These are phyloP conservation scores for Aspergillus ochraceus DNA, from an alignment of 2,329 filamentous ascomycete genomes.

Conservation along the genomic window DNA sequence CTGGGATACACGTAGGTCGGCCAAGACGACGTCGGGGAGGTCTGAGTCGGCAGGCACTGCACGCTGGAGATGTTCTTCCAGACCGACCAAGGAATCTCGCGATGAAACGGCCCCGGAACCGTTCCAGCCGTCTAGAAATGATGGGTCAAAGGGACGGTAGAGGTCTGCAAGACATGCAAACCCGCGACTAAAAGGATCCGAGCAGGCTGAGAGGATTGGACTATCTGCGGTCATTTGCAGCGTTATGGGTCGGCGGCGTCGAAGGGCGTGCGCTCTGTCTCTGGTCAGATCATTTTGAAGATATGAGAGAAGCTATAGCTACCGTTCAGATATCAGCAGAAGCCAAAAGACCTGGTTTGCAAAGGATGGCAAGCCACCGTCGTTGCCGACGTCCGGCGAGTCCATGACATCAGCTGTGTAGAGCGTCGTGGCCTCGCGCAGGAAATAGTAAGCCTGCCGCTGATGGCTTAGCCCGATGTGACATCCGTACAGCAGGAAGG, in stretches of 20 bases:
- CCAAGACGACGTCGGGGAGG: constrained; percentile 63
- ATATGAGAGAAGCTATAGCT: constrained; percentile 16
- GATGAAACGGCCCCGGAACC: constrained; percentile 49
- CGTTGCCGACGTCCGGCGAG: constrained; percentile 49
- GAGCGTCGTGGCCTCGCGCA: constrained; percentile 71
- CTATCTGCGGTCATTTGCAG: constrained; percentile 57
- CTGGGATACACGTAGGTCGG: constrained; percentile 66
- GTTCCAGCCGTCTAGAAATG: constrained; percentile 65
- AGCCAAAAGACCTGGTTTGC: constrained; percentile 65
- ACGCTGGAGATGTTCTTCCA: constrained; percentile 53
- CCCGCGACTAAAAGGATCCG: constrained; percentile 57
- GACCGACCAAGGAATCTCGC: constrained; percentile 46
- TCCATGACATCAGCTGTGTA: constrained; percentile 53
- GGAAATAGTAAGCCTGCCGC: constrained; percentile 70
- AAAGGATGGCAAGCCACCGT: constrained; percentile 33
- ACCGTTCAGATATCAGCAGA: constrained; percentile 65
- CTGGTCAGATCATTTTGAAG: neutral
- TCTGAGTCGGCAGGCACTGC: constrained; percentile 56
- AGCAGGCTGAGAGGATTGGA: constrained; percentile 50
- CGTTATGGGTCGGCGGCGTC: constrained; percentile 63
- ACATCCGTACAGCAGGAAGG: constrained; percentile 70
- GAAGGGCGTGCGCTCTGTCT: constrained; percentile 60
- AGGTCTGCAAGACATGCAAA: constrained; percentile 62
- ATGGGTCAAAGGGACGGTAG: constrained; percentile 64
- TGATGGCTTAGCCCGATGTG: constrained; percentile 67